Evolutionary conservation across 768 basidiomycete genomes (phyloP).

Genomic region (Chiua virens): DNA sequence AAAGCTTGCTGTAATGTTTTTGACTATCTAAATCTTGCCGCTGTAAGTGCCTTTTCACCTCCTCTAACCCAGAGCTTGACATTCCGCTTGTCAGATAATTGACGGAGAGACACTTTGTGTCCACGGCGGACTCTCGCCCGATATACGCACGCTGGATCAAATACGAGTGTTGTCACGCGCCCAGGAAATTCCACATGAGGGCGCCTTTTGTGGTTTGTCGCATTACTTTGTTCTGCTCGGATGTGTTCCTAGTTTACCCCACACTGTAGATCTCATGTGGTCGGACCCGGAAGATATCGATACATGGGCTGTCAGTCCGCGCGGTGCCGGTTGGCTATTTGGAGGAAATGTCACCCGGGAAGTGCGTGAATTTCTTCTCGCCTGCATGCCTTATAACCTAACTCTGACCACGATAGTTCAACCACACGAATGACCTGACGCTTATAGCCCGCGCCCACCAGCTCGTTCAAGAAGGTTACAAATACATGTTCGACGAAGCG

Average conservation of each 20-base stretch:
- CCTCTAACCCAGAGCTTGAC: neutral
- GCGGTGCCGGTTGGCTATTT: slow-evolving; percentile 96
- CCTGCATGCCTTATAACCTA: slow-evolving; percentile 1
- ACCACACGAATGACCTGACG: slow-evolving; percentile 82
- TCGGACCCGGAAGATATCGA: slow-evolving; percentile 94
- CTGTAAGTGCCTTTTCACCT: slow-evolving; percentile 49
- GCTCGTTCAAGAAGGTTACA: slow-evolving; percentile 93
- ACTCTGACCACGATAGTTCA: slow-evolving; percentile 58
- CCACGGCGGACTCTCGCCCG: slow-evolving; percentile 94
- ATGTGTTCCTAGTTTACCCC: neutral
- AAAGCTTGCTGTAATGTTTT: slow-evolving; percentile 97
- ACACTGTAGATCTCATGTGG: slow-evolving; percentile 87
- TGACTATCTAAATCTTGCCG: slow-evolving; percentile 92
- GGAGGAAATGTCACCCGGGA: slow-evolving; percentile 84
- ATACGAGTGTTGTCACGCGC: slow-evolving; percentile 89
- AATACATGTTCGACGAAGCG: slow-evolving; percentile 93
- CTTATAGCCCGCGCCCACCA: slow-evolving; percentile 96
- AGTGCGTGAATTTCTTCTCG: slow-evolving; percentile 38
- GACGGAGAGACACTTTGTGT: slow-evolving; percentile 92
- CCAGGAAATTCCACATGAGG: slow-evolving; percentile 98
- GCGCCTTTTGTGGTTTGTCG: slow-evolving; percentile 86
- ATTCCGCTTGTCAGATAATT: slow-evolving; percentile 63
- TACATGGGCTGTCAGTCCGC: slow-evolving; percentile 95
- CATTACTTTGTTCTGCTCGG: neutral
- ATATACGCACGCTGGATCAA: slow-evolving; percentile 93